Evolutionary conservation across 2,329 filamentous ascomycete species (phyloP), one percentile per base, ranked within the genome.

Genomic region (Pseudodiploospora longispora): DNA sequence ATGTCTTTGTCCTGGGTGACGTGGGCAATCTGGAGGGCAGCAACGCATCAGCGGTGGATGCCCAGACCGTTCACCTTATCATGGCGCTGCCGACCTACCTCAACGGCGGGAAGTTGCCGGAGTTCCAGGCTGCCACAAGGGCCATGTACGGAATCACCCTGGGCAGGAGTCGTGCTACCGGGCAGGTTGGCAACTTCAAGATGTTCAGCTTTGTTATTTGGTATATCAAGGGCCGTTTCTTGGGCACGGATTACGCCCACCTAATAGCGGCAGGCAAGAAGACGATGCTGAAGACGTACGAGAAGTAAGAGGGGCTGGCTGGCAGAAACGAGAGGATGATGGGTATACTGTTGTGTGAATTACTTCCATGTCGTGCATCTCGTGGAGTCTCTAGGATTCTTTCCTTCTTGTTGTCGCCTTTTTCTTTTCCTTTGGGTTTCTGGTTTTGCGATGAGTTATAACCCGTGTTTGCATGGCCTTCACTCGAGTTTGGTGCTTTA

Each of bases 1-100:
- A 71, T 53, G 60, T 74, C 40, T 74, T 72, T 52, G 60, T 69
- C 12, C 43, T 68, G 4, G 71, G 71, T 30, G 71, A 74, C 44
- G 65, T 58, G 0, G 68, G 68, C 6, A 62, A 61, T 50, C 58
- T 72, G 12, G 65, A 72, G 52, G 46, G 40, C 2, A 52, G 55
- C 30, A 67, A 65, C 47, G 58, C 57, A 1, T 41, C 50, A 5
- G 36, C 54, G 27, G 59, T 62, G 8, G 62, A 65, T 30, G 38
- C 53, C 3, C 68, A 70, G 55, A 41, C 54, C 4, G 42, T 47
- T 19, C 59, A 68, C 43, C 48, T 67, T 27, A 51, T 63, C 52
- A 64, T 63, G 53, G 50, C 51, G 2, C 54, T 69, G 10, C 59
- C 60, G 12, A 49, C 51, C 28, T 59, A 68, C 35, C 53, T 70